Percentiles rank a stretch among this genome's conserved stretches.
phyloP scores from a whole-genome alignment of 257 asterid species.

The Lantana camara region DNA sequence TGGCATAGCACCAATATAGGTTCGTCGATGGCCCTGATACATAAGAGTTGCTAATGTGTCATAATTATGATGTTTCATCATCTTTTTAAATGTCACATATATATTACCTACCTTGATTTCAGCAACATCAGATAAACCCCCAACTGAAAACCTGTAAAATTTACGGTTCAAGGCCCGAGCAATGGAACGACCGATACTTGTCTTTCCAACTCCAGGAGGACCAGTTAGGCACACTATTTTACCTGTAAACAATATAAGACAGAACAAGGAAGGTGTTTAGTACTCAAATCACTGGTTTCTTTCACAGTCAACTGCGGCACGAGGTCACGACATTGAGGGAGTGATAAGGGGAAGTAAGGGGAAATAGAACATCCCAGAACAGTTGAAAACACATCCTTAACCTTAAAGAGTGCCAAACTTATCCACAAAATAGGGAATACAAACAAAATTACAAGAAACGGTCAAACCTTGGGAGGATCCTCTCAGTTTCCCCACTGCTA shows the following conservation, averaged over 20 bases:
- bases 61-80: slow-evolving; percentile 9
- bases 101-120: slow-evolving; percentile 78
- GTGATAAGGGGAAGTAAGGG: neutral
- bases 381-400: slow-evolving; percentile 15
- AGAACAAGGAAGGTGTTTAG: slow-evolving; percentile 20
- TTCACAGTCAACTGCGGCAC: slow-evolving; percentile 7
- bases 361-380: neutral
- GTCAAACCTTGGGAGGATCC: slow-evolving; percentile 94
- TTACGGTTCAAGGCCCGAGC: slow-evolving; percentile 99
- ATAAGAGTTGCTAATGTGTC: slow-evolving; percentile 27
- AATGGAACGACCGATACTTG: slow-evolving; percentile 97
- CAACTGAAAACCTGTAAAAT: slow-evolving; percentile 96
- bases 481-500: slow-evolving; percentile 98
- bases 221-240: slow-evolving; percentile 97
- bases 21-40: slow-evolving; percentile 94
- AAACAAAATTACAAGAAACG: slow-evolving; percentile 14
- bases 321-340: slow-evolving; percentile 1
- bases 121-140: slow-evolving; percentile 99
- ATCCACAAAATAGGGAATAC: slow-evolving; percentile 19
- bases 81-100: slow-evolving; percentile 14
- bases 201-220: slow-evolving; percentile 99
- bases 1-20: slow-evolving; percentile 99
- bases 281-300: slow-evolving; percentile 8
- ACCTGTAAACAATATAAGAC: slow-evolving; percentile 52
- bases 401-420: slow-evolving; percentile 19